phyloP scores from a whole-genome alignment of 2,329 filamentous ascomycete genomes.

The Microdochium paspali region DNA sequence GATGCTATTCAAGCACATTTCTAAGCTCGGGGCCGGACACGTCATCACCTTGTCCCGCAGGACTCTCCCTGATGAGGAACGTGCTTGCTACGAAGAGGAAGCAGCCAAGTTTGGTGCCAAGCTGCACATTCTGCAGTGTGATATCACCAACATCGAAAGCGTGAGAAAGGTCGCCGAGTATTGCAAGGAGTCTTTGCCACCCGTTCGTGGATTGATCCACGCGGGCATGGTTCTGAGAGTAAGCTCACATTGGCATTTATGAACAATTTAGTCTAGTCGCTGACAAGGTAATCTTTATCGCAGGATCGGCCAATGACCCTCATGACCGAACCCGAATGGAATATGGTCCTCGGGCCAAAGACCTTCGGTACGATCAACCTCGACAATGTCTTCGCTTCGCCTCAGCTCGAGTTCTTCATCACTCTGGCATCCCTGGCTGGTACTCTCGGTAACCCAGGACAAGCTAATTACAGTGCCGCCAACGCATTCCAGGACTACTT shows the following conservation, averaged over 20 bases:
- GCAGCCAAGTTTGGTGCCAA: constrained; percentile 4
- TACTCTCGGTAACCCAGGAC: constrained; percentile 17
- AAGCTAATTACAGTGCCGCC: constrained; percentile 25
- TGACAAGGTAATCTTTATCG: constrained; percentile 1
- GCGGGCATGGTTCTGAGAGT: constrained; percentile 17
- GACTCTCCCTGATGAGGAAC: constrained; percentile 10
- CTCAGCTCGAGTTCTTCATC: constrained; percentile 26
- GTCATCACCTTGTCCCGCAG: constrained; percentile 21
- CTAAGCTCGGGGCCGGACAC: constrained; percentile 15
- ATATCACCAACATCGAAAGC: constrained; percentile 12
- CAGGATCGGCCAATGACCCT: constrained; percentile 6
- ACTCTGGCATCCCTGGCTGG: constrained; percentile 17
- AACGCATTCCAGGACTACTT: constrained; percentile 26
- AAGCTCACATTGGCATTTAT: too few relatives aligned
- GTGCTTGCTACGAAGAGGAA: constrained; percentile 8
- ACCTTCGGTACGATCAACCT: constrained; percentile 27
- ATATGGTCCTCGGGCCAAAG: constrained; percentile 7
- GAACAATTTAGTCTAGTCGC: too few relatives aligned
- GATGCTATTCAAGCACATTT: constrained; percentile 21
- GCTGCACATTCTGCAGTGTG: constrained; percentile 10
- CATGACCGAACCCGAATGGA: background rate
- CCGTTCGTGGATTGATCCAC: constrained; percentile 13
- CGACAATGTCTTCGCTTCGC: constrained; percentile 16
- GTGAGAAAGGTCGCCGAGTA: background rate
- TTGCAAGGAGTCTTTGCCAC: constrained; percentile 7